These are phyloP conservation scores for Marchantia polymorpha DNA, from an alignment of 225 moss, liverwort and hornwort genomes.

Conservation along the genomic window DNA sequence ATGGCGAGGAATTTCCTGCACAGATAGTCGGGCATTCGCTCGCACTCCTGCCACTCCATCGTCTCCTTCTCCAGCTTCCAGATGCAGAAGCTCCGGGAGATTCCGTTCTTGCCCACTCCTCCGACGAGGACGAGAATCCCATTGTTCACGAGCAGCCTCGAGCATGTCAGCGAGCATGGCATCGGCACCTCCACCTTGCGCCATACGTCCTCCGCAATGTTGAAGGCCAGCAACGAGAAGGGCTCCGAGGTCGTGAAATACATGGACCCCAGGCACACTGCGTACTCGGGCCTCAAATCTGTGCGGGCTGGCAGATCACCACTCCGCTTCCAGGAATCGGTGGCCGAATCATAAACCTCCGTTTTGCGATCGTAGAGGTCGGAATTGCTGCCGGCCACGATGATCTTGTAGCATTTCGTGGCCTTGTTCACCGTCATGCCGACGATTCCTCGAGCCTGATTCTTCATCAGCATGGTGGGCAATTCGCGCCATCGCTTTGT, in stretches of 20 bases:
- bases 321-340: slow-evolving; percentile 6
- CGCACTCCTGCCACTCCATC: slow-evolving; percentile 18
- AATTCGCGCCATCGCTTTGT: slow-evolving; percentile 20
- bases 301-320: slow-evolving; percentile 18
- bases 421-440: slow-evolving; percentile 8
- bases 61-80: slow-evolving; percentile 19
- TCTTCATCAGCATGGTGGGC: slow-evolving; percentile 17
- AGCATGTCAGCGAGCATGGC: slow-evolving; percentile 17
- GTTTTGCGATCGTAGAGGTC: slow-evolving; percentile 25
- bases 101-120: slow-evolving; percentile 19
- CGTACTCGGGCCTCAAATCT: slow-evolving; percentile 20
- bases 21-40: slow-evolving; percentile 16
- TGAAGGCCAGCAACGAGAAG: slow-evolving; percentile 8
- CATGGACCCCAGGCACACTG: background rate
- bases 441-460: slow-evolving; percentile 10
- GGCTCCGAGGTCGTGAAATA: slow-evolving; percentile 24
- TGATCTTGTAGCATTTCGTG: slow-evolving; percentile 20
- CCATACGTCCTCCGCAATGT: slow-evolving; percentile 5
- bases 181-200: slow-evolving; percentile 13
- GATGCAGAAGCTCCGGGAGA: slow-evolving; percentile 9
- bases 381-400: slow-evolving; percentile 18
- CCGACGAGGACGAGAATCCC: slow-evolving; percentile 18
- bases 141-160: slow-evolving; percentile 7
- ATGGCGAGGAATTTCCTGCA: slow-evolving; percentile 19
- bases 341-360: slow-evolving; percentile 25